Percentiles rank a stretch among this genome's conserved stretches.
These are phyloP conservation scores for California macrophylla DNA, from an alignment of 441 rosid genomes.

Conservation along the genomic window DNA sequence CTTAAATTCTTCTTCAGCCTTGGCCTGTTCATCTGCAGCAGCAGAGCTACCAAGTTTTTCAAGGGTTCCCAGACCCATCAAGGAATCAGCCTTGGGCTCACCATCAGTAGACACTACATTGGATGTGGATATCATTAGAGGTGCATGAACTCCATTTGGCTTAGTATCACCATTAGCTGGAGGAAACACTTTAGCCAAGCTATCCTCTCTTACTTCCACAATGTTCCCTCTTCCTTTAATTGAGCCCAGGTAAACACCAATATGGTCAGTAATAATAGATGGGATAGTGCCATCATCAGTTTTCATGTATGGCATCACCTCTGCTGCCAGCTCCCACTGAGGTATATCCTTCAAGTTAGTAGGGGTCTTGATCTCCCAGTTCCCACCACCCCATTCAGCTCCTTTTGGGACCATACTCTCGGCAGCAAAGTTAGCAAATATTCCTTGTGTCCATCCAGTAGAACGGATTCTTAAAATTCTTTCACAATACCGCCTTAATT, in stretches of 20 bases:
- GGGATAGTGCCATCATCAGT: slow-evolving; percentile 90
- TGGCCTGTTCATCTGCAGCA: slow-evolving; percentile 75
- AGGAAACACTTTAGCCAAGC: slow-evolving; percentile 56
- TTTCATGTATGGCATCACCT: slow-evolving; percentile 97
- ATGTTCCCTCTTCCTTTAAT: slow-evolving; percentile 89
- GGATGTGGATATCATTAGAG: slow-evolving; percentile 36
- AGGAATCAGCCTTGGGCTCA: slow-evolving; percentile 38
- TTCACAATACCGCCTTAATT: slow-evolving; percentile 82
- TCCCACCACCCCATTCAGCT: slow-evolving; percentile 98
- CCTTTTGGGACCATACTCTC: slow-evolving; percentile 99
- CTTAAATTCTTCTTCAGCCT: slow-evolving; percentile 97
- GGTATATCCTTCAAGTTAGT: slow-evolving; percentile 74
- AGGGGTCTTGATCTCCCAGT: slow-evolving; percentile 96
- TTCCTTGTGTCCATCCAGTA: slow-evolving; percentile 97
- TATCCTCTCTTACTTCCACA: slow-evolving; percentile 77
- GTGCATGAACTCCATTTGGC: slow-evolving; percentile 32
- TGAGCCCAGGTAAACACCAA: slow-evolving; percentile 87
- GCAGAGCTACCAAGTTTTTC: slow-evolving; percentile 33
- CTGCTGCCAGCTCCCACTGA: slow-evolving; percentile 90
- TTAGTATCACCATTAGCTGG: slow-evolving; percentile 39
- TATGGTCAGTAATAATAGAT: slow-evolving; percentile 73
- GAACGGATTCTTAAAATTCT: slow-evolving; percentile 83
- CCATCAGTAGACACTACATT: slow-evolving; percentile 37
- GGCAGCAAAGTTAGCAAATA: slow-evolving; percentile 95
- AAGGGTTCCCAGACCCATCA: slow-evolving; percentile 77